Base-by-base conservation (phyloP, 148 eudicot genomes). In the Spergularia bocconei region DNA sequence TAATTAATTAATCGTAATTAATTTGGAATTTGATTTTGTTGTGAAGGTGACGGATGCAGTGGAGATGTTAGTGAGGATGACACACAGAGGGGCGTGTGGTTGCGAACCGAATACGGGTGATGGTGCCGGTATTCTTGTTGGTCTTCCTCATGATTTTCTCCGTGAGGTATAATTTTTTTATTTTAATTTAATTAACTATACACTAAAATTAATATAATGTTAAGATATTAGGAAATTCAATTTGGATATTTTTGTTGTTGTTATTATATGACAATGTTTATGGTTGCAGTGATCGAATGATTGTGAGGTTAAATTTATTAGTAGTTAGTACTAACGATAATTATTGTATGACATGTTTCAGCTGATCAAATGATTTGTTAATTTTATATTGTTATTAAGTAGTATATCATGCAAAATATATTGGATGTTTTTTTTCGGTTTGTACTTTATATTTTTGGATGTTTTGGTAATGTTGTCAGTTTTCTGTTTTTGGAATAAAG, bases 81-180 rank as follows among this genome's bases (percentile, higher is more conserved):
- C 99, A 8, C 99, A 96, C 57, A 91, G 99, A 84, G 99, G 99
- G 7, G 99, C 99, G 13, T 96, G 99, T 88, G 99, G 99, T 8
- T 93, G 99, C 71, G 99, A 96, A 84, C 76, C 95, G 0, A 96
- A 96, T 63, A 96, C 99, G 10, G 99, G 99, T 41, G 99, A 96
- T 80, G 99, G 99, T 36, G 99, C 99, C 25, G 99, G 99, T 7
- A 92, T 96, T 80, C 94, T 96, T 59, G 98, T 96, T 19, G 98
- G 83, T 76, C 88, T 91, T 79, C 99, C 99, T 70, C 99, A 92
- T 77, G 84, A 91, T 58, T 96, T 96, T 82, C 92, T 81, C 79
- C 69, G 52, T 69, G 97, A 96, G 98, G 99, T 96, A 69, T 73
- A 6, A 50, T 56, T 60, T 17, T 57, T 44, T 33, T 12, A 36